Percentiles rank a stretch among this genome's conserved stretches.
phyloP scores from a whole-genome alignment of 805 yeast species.

The Cyberlindnera japonica region DNA sequence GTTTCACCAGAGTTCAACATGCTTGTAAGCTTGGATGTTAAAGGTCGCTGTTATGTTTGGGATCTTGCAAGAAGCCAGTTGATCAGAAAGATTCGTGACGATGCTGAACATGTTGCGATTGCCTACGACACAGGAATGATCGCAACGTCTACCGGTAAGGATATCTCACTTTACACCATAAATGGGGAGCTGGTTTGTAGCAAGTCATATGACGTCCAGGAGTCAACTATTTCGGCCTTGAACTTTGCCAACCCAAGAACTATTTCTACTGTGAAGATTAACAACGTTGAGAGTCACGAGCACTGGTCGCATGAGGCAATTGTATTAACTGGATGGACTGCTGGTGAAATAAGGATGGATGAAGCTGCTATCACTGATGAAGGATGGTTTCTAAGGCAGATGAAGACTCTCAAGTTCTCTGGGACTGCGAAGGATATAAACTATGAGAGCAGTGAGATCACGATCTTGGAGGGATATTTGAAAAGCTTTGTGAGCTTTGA shows the following conservation, averaged over 20 bases:
- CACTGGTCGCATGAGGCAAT: constrained; percentile 37
- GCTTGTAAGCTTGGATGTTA: constrained; percentile 49
- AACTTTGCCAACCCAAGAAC: constrained; percentile 30
- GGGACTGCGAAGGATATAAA: constrained; percentile 16
- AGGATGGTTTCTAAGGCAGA: constrained; percentile 25
- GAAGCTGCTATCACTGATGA: constrained; percentile 27
- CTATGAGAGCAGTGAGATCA: constrained; percentile 23
- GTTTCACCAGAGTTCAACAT: constrained; percentile 51
- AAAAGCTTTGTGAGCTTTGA: constrained; percentile 31
- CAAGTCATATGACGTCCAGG: constrained; percentile 12
- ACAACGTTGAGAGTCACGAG: constrained; percentile 32
- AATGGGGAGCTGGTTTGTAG: constrained; percentile 47
- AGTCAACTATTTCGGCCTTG: constrained; percentile 25
- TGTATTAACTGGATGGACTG: constrained; percentile 34
- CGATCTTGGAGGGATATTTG: constrained; percentile 33
- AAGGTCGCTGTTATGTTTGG: constrained; percentile 61
- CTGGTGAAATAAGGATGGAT: constrained; percentile 30
- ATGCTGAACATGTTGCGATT: constrained; percentile 36
- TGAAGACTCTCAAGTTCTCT: constrained; percentile 25
- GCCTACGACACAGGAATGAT: constrained; percentile 56
- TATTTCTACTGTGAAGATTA: constrained; percentile 23
- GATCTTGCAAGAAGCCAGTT: constrained; percentile 51
- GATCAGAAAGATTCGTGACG: constrained; percentile 36
- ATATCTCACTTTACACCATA: constrained; percentile 41
- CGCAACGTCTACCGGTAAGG: constrained; percentile 30